Evolutionary conservation across 106 monocot species (phyloP), one percentile per base, ranked within the genome.

Genomic region (Platanthera zijinensis): DNA sequence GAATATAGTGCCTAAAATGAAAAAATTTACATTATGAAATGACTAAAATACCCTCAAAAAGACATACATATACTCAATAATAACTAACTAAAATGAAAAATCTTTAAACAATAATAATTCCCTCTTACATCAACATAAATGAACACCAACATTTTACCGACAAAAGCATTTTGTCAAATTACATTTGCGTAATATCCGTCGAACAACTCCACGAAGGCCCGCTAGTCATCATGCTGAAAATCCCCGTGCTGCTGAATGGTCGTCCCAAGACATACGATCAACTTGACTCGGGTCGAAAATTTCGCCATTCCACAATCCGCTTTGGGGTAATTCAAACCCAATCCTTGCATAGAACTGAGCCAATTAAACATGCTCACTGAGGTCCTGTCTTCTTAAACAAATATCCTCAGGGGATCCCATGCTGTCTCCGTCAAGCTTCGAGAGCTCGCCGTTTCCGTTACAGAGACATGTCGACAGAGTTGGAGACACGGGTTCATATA

Each of bases 401-500:
- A 81, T 74, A 3, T 82, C 86, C 62, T 92, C 86, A 3, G 85
- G 70, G 17, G 90, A 86, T 67, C 15, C 63, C 88, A 82, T 83
- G n/a, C 85, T 88, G 22, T 80, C 87, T 46, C 80, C 85, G 45
- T 86, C 84, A 52, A 88, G 86, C 82, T 90, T 90, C 70, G 86
- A 48, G 25, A 89, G 63, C 45, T 95, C 89, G 28, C 84, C 84
- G 50, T 84, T 86, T 61, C 76, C 88, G 56, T 7, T 78, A 56
- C 80, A 84, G 56, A 89, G 87, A 47, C 73, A 51, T 50, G 84
- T 74, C n/a, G 87, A 86, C 62, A 95, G 86, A 53, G 95, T 78
- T 51, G 95, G 89, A n/a, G 87, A 92, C 49, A 92, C 72, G 73
- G 85, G 85, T 52, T 89, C 76, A 74, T 91, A 87, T 1, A 74